These are phyloP conservation scores for Madurella mycetomatis DNA, from an alignment of 2,329 filamentous ascomycete species.

Conservation along the genomic window DNA sequence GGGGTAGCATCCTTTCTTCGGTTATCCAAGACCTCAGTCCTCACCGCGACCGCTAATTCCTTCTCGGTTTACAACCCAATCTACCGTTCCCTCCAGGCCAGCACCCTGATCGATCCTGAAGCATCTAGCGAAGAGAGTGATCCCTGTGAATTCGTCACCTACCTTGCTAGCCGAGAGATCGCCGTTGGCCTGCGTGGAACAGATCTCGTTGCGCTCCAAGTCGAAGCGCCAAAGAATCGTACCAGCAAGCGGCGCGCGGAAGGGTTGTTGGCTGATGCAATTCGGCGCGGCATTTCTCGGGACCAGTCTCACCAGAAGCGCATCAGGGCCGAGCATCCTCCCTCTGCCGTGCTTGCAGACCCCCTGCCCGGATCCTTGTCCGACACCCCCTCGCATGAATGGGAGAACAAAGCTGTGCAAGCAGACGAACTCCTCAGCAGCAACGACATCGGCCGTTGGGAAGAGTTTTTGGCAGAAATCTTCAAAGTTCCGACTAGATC, in stretches of 20 bases:
- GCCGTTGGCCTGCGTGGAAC: constrained; percentile 61
- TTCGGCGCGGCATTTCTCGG: constrained; percentile 58
- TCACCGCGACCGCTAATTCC: constrained; percentile 54
- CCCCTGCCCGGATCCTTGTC: constrained; percentile 47
- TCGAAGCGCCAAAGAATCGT: constrained; percentile 57
- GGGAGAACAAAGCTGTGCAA: constrained; percentile 39
- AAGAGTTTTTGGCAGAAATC: constrained; percentile 45
- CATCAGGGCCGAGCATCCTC: constrained; percentile 28
- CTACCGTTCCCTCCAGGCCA: constrained; percentile 58
- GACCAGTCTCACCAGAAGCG: constrained; percentile 35
- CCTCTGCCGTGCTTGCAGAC: constrained; percentile 34
- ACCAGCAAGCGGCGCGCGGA: constrained; percentile 52
- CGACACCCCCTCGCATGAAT: constrained; percentile 45
- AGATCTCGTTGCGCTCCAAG: constrained; percentile 63
- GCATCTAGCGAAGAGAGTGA: constrained; percentile 35
- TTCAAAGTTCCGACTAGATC: constrained; percentile 41
- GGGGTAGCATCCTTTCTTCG: constrained; percentile 59
- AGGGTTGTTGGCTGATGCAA: constrained; percentile 67
- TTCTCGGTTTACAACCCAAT: constrained; percentile 66
- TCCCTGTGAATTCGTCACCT: constrained; percentile 48
- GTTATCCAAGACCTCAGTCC: constrained; percentile 61
- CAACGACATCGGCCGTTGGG: constrained; percentile 46
- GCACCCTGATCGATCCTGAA: constrained; percentile 41
- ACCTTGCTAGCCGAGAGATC: constrained; percentile 62
- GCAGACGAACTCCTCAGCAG: constrained; percentile 46